These are phyloP conservation scores for Globisporangium cystogenes DNA, from an alignment of 352 stramenopile species.

Conservation along the genomic window DNA sequence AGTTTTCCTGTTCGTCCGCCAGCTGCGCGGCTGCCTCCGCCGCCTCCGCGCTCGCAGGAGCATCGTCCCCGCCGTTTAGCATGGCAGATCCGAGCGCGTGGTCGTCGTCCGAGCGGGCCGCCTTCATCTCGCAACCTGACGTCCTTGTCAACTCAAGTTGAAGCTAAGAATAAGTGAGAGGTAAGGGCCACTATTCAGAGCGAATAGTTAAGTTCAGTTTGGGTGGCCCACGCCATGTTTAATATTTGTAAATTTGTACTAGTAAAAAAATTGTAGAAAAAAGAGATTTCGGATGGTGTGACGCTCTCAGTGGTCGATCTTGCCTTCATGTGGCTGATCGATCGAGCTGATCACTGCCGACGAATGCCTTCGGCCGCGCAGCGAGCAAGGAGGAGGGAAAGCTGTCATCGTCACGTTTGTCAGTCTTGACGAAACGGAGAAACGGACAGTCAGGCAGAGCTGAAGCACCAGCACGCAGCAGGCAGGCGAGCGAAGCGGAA, in stretches of 20 bases:
- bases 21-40: conserved; percentile 1
- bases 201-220: background rate
- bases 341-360: background rate
- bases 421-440: background rate
- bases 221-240: background rate
- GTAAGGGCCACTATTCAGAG: no score
- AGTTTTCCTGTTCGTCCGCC: conserved; percentile 23
- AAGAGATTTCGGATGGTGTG: no score
- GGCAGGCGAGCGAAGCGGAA: no score
- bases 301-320: background rate
- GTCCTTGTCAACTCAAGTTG: background rate
- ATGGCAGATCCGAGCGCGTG: no score
- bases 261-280: no score
- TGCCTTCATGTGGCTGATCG: background rate
- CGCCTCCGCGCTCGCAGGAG: background rate
- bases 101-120: no score
- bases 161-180: background rate
- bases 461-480: no score
- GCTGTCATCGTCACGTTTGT: background rate
- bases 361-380: background rate
- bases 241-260: no score
- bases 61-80: no score
- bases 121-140: no score
- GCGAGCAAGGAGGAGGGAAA: background rate
- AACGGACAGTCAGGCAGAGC: background rate